These are phyloP conservation scores for Gentiana straminea DNA, from an alignment of 257 asterid genomes.

Conservation along the genomic window DNA sequence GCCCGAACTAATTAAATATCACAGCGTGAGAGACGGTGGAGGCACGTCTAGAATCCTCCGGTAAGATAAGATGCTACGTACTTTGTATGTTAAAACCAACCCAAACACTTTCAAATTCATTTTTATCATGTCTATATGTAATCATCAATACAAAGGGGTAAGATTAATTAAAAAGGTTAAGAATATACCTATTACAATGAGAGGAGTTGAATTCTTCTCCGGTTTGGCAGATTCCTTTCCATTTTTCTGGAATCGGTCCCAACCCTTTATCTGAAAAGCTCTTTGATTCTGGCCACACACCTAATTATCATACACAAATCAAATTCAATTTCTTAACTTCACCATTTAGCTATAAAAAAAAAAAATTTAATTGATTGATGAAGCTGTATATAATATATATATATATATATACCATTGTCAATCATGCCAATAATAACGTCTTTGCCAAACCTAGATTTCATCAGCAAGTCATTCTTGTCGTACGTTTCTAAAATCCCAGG, in stretches of 20 bases:
- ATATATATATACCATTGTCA: constrained; percentile 46
- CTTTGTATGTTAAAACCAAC: no score
- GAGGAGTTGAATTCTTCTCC: constrained; percentile 67
- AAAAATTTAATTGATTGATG: no score
- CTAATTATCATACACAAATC: constrained; percentile 18
- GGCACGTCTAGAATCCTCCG: no score
- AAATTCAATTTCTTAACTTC: no score
- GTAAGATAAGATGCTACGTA: no score
- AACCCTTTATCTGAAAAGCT: constrained; percentile 61
- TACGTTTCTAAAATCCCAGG: background rate
- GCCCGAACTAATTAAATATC: no score
- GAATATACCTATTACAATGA: constrained; percentile 60
- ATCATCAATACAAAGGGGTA: no score
- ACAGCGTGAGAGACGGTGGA: no score
- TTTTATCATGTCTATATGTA: no score
- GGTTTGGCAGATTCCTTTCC: constrained; percentile 83
- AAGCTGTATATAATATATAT: no score
- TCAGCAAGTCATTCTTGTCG: constrained; percentile 37
- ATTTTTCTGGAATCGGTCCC: constrained; percentile 55
- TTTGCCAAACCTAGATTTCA: constrained; percentile 59
- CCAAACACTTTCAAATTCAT: no score
- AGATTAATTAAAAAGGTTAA: background rate
- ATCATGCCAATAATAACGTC: constrained; percentile 61
- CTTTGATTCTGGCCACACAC: constrained; percentile 88
- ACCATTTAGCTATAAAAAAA: no score